Base-by-base conservation (phyloP, 441 rosid genomes). In the Croton setiger region DNA sequence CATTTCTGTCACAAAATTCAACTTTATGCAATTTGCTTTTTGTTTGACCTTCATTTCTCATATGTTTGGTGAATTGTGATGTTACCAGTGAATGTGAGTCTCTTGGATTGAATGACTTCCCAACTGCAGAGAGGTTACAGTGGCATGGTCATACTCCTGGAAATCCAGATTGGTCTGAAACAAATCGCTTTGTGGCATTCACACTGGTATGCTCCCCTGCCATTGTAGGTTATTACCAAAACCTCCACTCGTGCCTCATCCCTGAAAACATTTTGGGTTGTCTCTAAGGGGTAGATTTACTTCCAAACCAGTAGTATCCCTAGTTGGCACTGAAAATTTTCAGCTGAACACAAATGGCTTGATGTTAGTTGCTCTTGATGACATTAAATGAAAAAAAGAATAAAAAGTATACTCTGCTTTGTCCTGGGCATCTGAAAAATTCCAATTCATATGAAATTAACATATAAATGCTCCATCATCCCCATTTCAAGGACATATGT, bases 71-170 rank as follows among this genome's bases (percentile, higher is more conserved):
- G 68, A 43, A 18, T 37, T 66, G 48, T 73, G 60, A 73, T 75
- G 68, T 70, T 80, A 74, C n/a, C 78, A 94, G 99, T 73, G 97
- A 92, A 82, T 87, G 97, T 5, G 96, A 88, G 77, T 87, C 98
- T 54, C 94, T 94, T 67, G 89, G 97, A 60, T 77, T 90, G 75
- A 71, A 79, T 69, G 88, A 87, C 73, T 94, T 94, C 76, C 98
- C 97, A 68, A 94, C 98, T 59, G 85, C 96, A 66, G 80, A 87
- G 77, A 87, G 91, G 79, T 81, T 94, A 70, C 96, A 92, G 55
- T 94, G 98, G 99, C 99, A 92, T 72, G 99, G 99, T 74, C 85
- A 77, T 79, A 60, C 78, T 79, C 89, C 98, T 62, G 85, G 85
- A 67, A 71, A 52, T 76, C 99, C 99, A 70, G 87, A 92, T 75